Conservation (phyloP, 108 stramenopile genomes). For the Pseudonitzschia delicatissima region DNA sequence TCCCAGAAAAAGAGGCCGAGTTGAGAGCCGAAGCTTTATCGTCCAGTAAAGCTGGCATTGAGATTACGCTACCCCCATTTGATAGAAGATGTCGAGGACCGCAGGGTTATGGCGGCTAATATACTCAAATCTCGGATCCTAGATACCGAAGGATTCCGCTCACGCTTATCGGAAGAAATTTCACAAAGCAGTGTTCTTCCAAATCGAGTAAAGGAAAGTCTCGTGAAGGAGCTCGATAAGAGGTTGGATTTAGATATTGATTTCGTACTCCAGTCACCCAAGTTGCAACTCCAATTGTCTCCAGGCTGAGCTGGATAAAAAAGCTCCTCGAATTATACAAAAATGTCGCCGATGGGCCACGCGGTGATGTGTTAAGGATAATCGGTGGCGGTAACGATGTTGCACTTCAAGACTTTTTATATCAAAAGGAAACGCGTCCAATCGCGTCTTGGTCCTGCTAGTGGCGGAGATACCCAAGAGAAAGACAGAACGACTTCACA, state of each 20-base stretch:
- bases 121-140: constrained; percentile 47
- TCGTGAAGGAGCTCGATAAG: constrained; percentile 71
- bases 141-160: constrained; percentile 67
- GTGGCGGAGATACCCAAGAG: background rate
- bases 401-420: constrained; percentile 68
- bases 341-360: constrained; percentile 53
- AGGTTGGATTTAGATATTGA: constrained; percentile 82
- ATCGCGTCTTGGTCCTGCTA: constrained; percentile 4
- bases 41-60: constrained; percentile 58
- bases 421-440: constrained; percentile 36
- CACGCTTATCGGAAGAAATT: constrained; percentile 67
- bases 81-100: constrained; percentile 52
- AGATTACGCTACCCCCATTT: constrained; percentile 71
- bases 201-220: constrained; percentile 49
- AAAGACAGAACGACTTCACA: constrained; percentile 23
- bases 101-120: constrained; percentile 45
- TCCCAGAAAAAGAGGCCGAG: constrained; percentile 65
- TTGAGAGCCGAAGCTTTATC: constrained; percentile 47
- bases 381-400: constrained; percentile 77
- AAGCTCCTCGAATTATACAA: constrained; percentile 73
- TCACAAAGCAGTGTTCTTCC: constrained; percentile 69
- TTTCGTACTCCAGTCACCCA: constrained; percentile 62
- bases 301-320: constrained; percentile 87
- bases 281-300: constrained; percentile 72
- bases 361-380: constrained; percentile 72